Evolutionary conservation across 768 basidiomycete genomes (phyloP), one percentile per base, ranked within the genome.

Genomic region (Naganishia vaughanmartiniae): DNA sequence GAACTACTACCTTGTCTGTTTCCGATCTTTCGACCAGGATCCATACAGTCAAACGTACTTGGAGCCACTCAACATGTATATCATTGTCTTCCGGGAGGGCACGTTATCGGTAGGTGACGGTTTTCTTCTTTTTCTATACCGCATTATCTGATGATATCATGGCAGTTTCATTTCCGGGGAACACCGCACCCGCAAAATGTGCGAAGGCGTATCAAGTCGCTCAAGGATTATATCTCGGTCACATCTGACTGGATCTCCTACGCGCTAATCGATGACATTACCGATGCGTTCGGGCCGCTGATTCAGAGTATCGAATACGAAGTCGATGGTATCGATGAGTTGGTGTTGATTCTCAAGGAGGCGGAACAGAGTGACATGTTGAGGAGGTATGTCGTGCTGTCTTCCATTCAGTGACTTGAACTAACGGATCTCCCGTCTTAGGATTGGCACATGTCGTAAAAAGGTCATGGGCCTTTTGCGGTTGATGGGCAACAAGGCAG

Each of bases 191-290:
- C 96, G 0, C 93, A 96, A 80, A 98, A 95, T 79, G 96, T 99
- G 51, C 91, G 96, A 19, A 87, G 96, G 53, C 90, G 96, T 51
- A 99, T 99, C 77, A 98, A 96, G 82, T 96, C 98, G 79, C 90
- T 99, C 73, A 96, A 93, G 79, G 96, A 99, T 84, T 98, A 98
- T 83, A 98, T 99, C 80, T 90, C 87, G 73, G 96, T 98, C 77
- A 98, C 96, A 11, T 95, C 94, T 4, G 96, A 99, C 83, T 99
- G 96, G 96, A 99, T 99, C 74, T 97, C 94, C 5, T 99, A 99
- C 76, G 96, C 96, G 12, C 87, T 99, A 71, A 99, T 99, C 78
- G 96, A 99, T 83, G 96, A 99, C 82, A 98, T 99, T 80, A 98
- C 96, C 57, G 96, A 99, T 78, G 95, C 93, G 11, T 99, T 99